Evolutionary conservation across 768 basidiomycete genomes (phyloP).

Genomic region (Suillus lakei): DNA sequence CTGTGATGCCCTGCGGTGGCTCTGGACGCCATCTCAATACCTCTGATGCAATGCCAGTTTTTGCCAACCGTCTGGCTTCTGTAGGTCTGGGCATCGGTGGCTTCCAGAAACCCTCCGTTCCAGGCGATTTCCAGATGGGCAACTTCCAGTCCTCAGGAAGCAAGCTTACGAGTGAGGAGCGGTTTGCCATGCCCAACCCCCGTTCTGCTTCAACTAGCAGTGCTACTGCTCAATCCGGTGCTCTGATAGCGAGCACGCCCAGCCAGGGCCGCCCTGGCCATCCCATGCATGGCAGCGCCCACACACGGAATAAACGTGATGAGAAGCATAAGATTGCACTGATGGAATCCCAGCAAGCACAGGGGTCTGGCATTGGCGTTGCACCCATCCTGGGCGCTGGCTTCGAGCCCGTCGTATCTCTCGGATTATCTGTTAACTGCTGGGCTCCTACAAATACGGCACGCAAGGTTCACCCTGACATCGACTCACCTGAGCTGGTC

Average conservation of each 20-base stretch:
- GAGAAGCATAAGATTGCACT: conserved; percentile 64
- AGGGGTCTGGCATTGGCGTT: conserved; percentile 41
- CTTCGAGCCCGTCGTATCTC: conserved; percentile 75
- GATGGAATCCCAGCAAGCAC: conserved; percentile 40
- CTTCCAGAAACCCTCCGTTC: conserved; percentile 34
- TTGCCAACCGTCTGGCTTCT: conserved; percentile 51
- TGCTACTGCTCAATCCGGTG: conserved; percentile 53
- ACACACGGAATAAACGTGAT: conserved; percentile 85
- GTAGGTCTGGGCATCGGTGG: conserved; percentile 51
- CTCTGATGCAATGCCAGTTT: conserved; percentile 46
- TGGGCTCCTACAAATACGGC: conserved; percentile 64
- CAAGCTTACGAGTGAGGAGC: conserved; percentile 74
- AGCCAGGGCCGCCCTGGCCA: conserved; percentile 64
- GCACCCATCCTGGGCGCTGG: conserved; percentile 33
- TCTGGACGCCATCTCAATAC: conserved; percentile 64
- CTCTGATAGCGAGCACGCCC: conserved; percentile 72
- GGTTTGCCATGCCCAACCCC: conserved; percentile 48
- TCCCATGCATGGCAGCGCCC: conserved; percentile 48
- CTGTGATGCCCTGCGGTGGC: conserved; percentile 60
- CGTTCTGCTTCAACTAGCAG: conserved; percentile 64
- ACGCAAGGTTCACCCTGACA: conserved; percentile 51
- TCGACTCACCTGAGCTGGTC: conserved; percentile 81
- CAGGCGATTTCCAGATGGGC: conserved; percentile 61
- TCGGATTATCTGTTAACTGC: conserved; percentile 79
- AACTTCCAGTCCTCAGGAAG: conserved; percentile 58